Evolutionary conservation across 257 asterid species (phyloP).

Genomic region (Solanum phureja): DNA sequence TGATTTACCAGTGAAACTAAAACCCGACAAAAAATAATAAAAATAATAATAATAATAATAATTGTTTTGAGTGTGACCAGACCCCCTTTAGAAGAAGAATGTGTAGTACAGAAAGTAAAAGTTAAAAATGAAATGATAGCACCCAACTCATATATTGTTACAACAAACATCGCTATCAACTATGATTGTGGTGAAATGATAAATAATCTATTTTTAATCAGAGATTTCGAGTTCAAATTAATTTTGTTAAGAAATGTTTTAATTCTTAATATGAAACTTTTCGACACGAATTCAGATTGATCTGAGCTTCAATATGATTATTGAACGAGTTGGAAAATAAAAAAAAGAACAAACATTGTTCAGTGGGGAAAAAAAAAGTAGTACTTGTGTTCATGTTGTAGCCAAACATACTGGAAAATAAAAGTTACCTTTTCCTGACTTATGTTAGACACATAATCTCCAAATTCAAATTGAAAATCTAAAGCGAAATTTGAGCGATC

Average conservation of each 20-base stretch:
- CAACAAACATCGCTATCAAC: background rate
- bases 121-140: background rate
- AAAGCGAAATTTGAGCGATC: background rate
- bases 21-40: background rate
- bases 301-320: too few relatives aligned
- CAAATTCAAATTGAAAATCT: background rate
- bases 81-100: background rate
- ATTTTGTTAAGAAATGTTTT: accelerated
- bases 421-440: background rate
- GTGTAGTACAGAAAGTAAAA: background rate
- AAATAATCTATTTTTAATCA: accelerated
- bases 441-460: background rate
- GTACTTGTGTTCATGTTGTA: background rate
- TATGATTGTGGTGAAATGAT: accelerated
- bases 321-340: too few relatives aligned
- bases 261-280: too few relatives aligned
- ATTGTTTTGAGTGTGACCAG: background rate
- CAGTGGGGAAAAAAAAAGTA: background rate
- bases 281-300: accelerated
- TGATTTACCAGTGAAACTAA: background rate
- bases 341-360: background rate
- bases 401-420: background rate
- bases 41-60: background rate
- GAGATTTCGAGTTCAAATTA: too few relatives aligned
- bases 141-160: background rate